Evolutionary conservation across 2,329 filamentous ascomycete genomes (phyloP).

Genomic region (Clarireedia monteithiana): DNA sequence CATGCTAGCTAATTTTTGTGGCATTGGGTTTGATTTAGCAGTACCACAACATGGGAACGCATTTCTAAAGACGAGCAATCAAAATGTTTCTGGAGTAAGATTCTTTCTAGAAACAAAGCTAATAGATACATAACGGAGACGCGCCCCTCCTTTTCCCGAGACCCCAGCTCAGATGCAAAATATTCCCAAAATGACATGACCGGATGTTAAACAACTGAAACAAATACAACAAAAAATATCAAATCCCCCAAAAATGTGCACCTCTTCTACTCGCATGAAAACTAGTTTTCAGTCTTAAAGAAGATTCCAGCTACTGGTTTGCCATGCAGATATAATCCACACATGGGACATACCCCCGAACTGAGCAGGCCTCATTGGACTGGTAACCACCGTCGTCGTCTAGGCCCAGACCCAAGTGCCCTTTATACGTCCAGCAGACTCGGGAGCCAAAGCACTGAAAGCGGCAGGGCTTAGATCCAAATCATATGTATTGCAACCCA

Average conservation of each 20-base stretch:
- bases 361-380: background rate
- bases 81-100: no score
- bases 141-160: background rate
- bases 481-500: conserved; percentile 48
- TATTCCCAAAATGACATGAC: background rate
- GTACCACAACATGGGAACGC: no score
- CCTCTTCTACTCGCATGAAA: no score
- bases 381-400: background rate
- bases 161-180: background rate
- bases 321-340: background rate
- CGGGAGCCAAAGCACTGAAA: conserved; percentile 44
- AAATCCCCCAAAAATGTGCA: background rate
- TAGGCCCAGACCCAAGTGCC: conserved; percentile 39
- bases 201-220: background rate
- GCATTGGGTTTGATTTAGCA: no score
- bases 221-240: background rate
- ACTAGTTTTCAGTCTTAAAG: no score
- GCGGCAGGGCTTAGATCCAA: conserved; percentile 54
- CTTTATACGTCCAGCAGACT: conserved; percentile 35
- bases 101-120: no score
- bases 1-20: no score
- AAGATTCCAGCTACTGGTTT: background rate
- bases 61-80: no score
- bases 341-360: background rate
- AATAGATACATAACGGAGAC: no score